Evolutionary conservation across 1,284 basidiomycete genomes (phyloP), one percentile per base, ranked within the genome.

Genomic region (Cryptococcus amylolentus): DNA sequence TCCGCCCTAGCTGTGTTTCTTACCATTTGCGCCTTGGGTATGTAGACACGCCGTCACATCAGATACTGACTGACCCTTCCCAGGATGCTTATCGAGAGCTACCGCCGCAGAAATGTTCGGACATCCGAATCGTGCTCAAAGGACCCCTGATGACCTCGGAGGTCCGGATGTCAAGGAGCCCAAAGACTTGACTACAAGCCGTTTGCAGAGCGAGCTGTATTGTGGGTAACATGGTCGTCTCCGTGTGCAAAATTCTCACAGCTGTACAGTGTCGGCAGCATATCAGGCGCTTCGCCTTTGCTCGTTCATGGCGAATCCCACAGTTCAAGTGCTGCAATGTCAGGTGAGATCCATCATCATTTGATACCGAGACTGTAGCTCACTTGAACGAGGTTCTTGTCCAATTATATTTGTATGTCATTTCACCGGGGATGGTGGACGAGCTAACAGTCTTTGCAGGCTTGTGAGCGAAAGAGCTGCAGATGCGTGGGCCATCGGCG

Each of bases 261-360:
- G 14, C 13, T 31, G 18, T 31, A 12, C 48, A 75, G 73, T 78
- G 10, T 78, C 76, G 2, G 76, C 72, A 4, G 72, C 76, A 13
- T 76, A 74, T 53, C 76, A 78, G 55, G 75, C 75, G 0, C 59
- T 78, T 9, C 67, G 76, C 16, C 61, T 78, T n/a, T 76, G 74
- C 55, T 77, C 76, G 0, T 78, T 75, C 66, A 58, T 77, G 28
- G 74, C 76, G 2, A 71, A 69, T 28, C 76, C 76, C 27, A 76
- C 67, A 0, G 63, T 78, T 4, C 58, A 64, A 31, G 72, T 73
- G 1, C 60, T 78, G 31, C 75, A 76, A 39, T 58, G 73, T 5
- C 70, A 72, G 59, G 62, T 65, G 31, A 49, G 65, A 53, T 5
- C 5, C 10, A 8, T 26, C 26, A 12, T 18, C 31, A 8, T 40